phyloP scores from a whole-genome alignment of 2,329 filamentous ascomycete species.

The Calonectria fujianensis region DNA sequence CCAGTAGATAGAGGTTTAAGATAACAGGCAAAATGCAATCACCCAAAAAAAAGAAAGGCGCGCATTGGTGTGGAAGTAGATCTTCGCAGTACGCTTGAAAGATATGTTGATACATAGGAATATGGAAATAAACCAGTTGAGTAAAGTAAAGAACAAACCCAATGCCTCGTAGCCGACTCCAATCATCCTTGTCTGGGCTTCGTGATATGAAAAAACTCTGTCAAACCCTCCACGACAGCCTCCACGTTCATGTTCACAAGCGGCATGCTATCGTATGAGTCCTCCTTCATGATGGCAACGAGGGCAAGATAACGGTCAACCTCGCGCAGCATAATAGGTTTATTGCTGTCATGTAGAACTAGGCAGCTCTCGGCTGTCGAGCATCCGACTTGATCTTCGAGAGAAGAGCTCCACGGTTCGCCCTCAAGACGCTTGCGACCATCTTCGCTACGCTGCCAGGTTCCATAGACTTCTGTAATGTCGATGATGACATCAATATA shows the following conservation, averaged over 20 bases:
- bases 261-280: slow-evolving; percentile 88
- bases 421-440: slow-evolving; percentile 75
- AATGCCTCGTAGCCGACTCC: slow-evolving; percentile 5
- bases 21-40: background rate
- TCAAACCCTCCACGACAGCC: slow-evolving; percentile 85
- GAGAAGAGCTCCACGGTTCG: slow-evolving; percentile 75
- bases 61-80: slow-evolving; percentile 15
- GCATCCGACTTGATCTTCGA: slow-evolving; percentile 80
- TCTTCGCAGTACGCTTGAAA: slow-evolving; percentile 49
- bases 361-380: slow-evolving; percentile 81
- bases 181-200: slow-evolving; percentile 68
- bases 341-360: slow-evolving; percentile 78
- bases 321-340: slow-evolving; percentile 81
- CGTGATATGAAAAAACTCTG: slow-evolving; percentile 85
- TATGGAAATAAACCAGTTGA: slow-evolving; percentile 34
- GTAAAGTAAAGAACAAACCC: slow-evolving; percentile 37
- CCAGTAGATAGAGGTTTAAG: background rate
- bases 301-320: slow-evolving; percentile 85
- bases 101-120: slow-evolving; percentile 45
- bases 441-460: slow-evolving; percentile 76
- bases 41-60: background rate
- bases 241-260: slow-evolving; percentile 92
- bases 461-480: slow-evolving; percentile 94
- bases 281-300: slow-evolving; percentile 91
- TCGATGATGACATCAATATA: slow-evolving; percentile 99